Percentiles rank a stretch among this genome's conserved stretches.
Evolutionary conservation across 345 rosid species (phyloP).

Genomic region (Linum trigynum): DNA sequence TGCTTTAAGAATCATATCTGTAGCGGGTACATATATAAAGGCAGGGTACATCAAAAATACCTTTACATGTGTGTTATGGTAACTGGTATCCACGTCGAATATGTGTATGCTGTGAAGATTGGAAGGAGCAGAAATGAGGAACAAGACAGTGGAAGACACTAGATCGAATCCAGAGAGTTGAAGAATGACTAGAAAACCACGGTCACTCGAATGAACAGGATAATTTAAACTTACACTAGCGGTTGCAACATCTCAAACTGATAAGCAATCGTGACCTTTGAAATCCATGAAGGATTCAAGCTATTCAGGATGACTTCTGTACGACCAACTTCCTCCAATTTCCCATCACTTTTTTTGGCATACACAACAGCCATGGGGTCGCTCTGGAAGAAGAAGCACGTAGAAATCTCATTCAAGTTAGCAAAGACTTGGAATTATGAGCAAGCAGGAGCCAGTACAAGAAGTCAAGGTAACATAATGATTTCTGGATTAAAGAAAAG

Average conservation of each 20-base stretch:
- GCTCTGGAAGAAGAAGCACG: constrained; percentile 39
- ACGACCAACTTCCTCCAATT: constrained; percentile 71
- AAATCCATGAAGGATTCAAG: constrained; percentile 73
- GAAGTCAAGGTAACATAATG: background rate
- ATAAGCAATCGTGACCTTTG: constrained; percentile 51
- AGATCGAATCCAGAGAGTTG: background rate
- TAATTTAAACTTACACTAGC: constrained; percentile 41
- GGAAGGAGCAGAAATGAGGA: constrained; percentile 10
- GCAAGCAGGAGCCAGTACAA: constrained; percentile 2
- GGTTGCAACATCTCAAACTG: constrained; percentile 76
- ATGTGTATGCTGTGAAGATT: constrained; percentile 41
- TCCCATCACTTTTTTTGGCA: constrained; percentile 47
- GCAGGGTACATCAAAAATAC: constrained; percentile 22
- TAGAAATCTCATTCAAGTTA: background rate
- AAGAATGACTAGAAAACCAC: background rate
- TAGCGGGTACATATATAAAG: too few species aligned
- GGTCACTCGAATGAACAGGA: background rate
- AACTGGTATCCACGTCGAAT: constrained; percentile 64
- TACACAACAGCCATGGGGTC: constrained; percentile 74
- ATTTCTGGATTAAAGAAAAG: background rate
- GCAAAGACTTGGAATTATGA: background rate
- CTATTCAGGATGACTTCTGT: constrained; percentile 70
- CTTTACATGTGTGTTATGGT: constrained; percentile 65
- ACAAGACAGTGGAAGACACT: background rate
- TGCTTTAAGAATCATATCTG: background rate